A percentile compares a stretch with the other conserved stretches of the same genome.
These are phyloP conservation scores for Cardamine occulta DNA, from an alignment of 345 rosid species.

Conservation along the genomic window DNA sequence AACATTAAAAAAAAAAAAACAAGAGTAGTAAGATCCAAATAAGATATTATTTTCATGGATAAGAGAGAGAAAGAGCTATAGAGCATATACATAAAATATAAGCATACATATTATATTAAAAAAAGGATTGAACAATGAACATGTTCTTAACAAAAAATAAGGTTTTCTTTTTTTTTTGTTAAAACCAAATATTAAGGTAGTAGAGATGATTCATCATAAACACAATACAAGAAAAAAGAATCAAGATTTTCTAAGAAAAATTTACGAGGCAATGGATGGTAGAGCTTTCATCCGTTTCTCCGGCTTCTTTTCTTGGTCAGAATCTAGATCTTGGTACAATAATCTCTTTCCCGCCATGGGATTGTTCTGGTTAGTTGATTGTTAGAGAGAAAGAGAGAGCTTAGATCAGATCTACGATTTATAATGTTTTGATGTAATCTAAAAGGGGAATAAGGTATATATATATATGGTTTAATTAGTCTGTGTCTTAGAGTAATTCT, in stretches of 20 bases:
- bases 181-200: background rate
- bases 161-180: background rate
- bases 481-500: background rate
- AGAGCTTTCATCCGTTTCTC: constrained; percentile 58
- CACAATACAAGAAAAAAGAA: background rate
- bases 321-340: constrained; percentile 39
- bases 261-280: constrained; percentile 78
- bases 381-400: constrained; percentile 7
- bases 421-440: constrained; percentile 19
- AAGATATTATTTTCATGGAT: background rate
- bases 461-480: constrained; percentile 26
- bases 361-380: background rate
- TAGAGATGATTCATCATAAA: background rate
- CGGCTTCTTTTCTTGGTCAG: constrained; percentile 49
- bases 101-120: background rate
- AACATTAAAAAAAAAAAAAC: background rate
- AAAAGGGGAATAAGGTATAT: constrained; percentile 19
- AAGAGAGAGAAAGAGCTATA: constrained; percentile 1
- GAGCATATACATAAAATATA: constrained; percentile 13
- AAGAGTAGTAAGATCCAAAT: constrained; percentile 7
- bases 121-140: constrained; percentile 6
- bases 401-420: constrained; percentile 30
- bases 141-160: background rate
- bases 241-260: background rate
- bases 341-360: constrained; percentile 74